Evolutionary conservation across 306 rosid genomes (phyloP), one percentile per base, ranked within the genome.

Genomic region (Ormosia emarginata): DNA sequence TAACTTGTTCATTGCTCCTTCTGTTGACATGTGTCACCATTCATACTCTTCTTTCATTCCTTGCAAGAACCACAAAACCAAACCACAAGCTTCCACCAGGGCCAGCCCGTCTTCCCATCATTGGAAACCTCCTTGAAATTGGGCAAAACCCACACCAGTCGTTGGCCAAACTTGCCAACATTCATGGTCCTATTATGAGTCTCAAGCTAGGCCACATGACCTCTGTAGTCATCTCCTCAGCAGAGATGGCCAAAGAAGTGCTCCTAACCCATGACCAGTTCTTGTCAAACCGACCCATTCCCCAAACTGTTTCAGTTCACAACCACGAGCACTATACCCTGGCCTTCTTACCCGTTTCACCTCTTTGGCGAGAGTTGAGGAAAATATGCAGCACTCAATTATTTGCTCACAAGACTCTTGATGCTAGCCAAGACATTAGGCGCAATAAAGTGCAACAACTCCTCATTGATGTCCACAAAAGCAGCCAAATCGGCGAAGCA

Each of bases 61-160:
- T 72, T 9, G 18, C 32, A 4, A 72, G 49, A 53, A 24, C 65
- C 3, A 57, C 9, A 46, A 29, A 43, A 55, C 74, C 24, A 15
- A 50, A 12, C 56, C 43, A 4, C 0, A 79, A 71, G 43, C 87
- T 83, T 59, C 92, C 89, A 44, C 90, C 92, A 0, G 90, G 92
- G 0, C 90, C 88, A 3, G 40, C 59, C n/a, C 86, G 75, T 9
- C 43, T 64, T 7, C 90, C 85, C 0, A 2, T 87, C 8, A 58
- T 89, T 1, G 93, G 93, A 8, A 89, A 89, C 85, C 85, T 89
- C 33, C 36, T 83, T 30, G 83, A 85, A 24, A 77, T 87, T 7
- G 93, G 90, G 0, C 41, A 62, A 12, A 86, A 77, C 8, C 89
- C 86, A 7, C 88, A 89, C 65, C 43, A 72, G 17, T 87, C 89